Base-by-base conservation (phyloP, 1,139 yeast species). In the Schwanniomyces etchellsii region DNA sequence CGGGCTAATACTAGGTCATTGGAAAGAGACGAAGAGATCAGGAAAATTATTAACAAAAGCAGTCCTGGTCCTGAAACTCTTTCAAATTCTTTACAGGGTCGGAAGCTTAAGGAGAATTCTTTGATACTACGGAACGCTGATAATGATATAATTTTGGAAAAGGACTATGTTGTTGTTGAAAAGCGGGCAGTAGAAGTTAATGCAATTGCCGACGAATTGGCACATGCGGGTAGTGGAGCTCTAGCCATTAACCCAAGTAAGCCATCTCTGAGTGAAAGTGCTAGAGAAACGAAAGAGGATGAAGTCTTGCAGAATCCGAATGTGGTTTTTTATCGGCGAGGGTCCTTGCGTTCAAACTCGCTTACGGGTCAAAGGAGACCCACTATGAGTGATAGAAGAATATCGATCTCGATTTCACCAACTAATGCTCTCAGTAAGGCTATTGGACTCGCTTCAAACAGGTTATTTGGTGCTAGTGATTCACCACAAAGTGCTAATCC, bases 171-270 rank as follows among this genome's bases (percentile, higher is more conserved):
- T 27, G 95, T 91, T 24, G 91, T 91, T 16, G 97, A 91, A 52
- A 89, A 88, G 54, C 72, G 94, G 32, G 86, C 93, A 0, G 96
- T 91, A 4, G 97, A 91, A 53, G 95, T 91, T 7, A 91, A 91
- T 58, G 93, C 95, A 1, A 65, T 91, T 34, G 97, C 97, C 6
- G 97, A 91, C 55, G 95, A 88, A 50, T 63, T 89, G 33, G 91
- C 84, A 2, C 70, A 71, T 39, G 79, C 81, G 2, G 83, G 84
- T 1, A 60, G 74, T 32, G 77, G 78, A 2, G 74, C 70, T 3
- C 66, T 62, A 15, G 80, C 77, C 1, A 66, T 70, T 31, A 48
- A 49, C 28, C 35, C 36, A 10, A 32, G 31, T 5, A 32, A 29
- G 11, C 28, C 28, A 5, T 29, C 38, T 11, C 38, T 45, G 20